Base-by-base conservation (phyloP, 148 eudicot species). In the Cornus controversa region DNA sequence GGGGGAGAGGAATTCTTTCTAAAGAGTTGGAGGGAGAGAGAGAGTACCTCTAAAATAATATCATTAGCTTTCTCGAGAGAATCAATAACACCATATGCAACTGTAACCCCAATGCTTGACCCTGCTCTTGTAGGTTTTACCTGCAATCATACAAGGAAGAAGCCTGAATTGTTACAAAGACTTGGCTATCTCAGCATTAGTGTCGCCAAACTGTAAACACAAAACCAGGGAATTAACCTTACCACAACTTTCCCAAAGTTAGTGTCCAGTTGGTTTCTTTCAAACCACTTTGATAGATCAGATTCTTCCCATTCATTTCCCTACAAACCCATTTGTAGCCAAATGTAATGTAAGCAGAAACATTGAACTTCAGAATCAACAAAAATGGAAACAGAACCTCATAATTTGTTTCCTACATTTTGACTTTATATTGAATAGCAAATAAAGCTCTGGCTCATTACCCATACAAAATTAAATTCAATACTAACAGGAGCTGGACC, bases 121-220 rank as follows among this genome's bases (percentile, higher is more conserved):
- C 97, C 98, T 79, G 96, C 98, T 88, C 86, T 86, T n/a, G 96
- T 86, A 76, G 98, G 98, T 84, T 94, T 94, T 27, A 94, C 98
- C 98, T 94, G 80, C 34, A 31, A 31, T 31, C 34, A 31, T 31
- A 31, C 34, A 31, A 40, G 45, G 8, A 54, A 54, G 60, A 54
- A 14, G 22, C 10, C 67, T 42, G 31, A 57, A 36, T 76, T 60
- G 47, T 11, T 3, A 75, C 37, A 57, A 20, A 77, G 73, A 25
- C 23, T 36, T n/a, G 37, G 50, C 63, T 60, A 68, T 36, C 76
- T 23, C 28, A 34, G 11, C 23, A 57, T 29, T 64, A 69, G 36
- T 57, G 65, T 27, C 69, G 67, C n/a, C 62, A 26, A 79, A 53
- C 14, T 47, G 31, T 47, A 27, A 29, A 66, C 20, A 53, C 27